These are phyloP conservation scores for Phytophthora europaea DNA, from an alignment of 352 stramenopile species.

Conservation along the genomic window DNA sequence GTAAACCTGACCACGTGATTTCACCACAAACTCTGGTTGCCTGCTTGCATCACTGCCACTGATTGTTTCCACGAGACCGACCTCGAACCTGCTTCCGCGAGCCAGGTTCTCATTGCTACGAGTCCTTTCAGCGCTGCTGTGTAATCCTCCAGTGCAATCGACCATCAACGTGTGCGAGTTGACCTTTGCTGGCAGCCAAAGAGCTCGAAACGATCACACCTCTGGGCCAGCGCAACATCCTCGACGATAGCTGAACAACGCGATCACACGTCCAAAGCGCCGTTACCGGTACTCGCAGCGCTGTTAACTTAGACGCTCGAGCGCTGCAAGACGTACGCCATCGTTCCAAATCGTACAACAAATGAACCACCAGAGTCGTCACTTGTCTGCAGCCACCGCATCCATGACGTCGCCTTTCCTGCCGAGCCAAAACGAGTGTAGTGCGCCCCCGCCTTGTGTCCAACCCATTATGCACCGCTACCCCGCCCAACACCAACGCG, in stretches of 20 bases:
- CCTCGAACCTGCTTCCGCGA: background rate
- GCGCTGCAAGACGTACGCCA: background rate
- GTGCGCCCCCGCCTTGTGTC: background rate
- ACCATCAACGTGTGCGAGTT: background rate
- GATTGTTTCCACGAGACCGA: background rate
- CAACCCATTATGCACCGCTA: conserved; percentile 12
- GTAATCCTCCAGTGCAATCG: background rate
- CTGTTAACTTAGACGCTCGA: background rate
- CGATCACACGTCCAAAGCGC: background rate
- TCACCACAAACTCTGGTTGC: background rate
- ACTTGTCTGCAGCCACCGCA: background rate
- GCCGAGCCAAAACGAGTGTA: conserved; percentile 14
- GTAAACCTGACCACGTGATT: background rate
- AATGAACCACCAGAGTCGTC: background rate
- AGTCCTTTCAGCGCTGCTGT: background rate
- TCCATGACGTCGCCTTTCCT: background rate
- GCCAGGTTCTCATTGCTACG: background rate
- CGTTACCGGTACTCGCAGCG: background rate
- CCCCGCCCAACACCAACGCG: conserved; percentile 26
- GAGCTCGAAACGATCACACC: too few species aligned
- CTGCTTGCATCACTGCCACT: background rate
- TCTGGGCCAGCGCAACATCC: background rate
- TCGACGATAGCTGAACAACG: background rate
- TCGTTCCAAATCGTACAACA: background rate
- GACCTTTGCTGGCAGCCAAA: background rate